Conservation (phyloP, 805 yeast species). For the Kluyveromyces siamensis region DNA sequence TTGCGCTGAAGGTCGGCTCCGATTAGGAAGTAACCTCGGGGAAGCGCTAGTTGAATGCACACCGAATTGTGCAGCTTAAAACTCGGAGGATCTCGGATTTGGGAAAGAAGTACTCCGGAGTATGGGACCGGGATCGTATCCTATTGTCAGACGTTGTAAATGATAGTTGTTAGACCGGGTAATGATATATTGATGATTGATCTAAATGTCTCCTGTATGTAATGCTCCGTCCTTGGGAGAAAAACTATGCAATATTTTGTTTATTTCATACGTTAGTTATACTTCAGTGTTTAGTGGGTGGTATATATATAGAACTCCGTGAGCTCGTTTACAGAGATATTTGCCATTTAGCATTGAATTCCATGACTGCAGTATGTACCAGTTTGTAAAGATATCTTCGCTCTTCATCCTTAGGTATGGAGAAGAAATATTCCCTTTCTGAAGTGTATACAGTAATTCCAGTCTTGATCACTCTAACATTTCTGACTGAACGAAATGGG, state of each 20-base stretch:
- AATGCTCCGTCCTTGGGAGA: too few species aligned
- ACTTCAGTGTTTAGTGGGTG: too few species aligned
- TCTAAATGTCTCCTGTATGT: too few species aligned
- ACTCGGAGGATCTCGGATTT: neutral
- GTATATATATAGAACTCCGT: too few species aligned
- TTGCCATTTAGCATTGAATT: constrained; percentile 64
- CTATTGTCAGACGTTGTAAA: neutral
- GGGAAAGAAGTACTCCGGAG: neutral
- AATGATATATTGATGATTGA: too few species aligned
- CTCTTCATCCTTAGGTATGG: constrained; percentile 59
- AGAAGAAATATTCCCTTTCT: constrained; percentile 61
- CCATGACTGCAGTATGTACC: constrained; percentile 73
- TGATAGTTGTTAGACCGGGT: neutral
- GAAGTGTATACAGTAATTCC: constrained; percentile 1
- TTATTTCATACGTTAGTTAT: too few species aligned
- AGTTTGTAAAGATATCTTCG: constrained; percentile 58
- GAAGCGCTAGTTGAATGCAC: neutral
- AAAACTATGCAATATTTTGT: too few species aligned
- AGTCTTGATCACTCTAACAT: constrained; percentile 1
- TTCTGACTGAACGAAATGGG: neutral
- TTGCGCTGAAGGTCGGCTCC: neutral
- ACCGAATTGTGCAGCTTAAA: neutral
- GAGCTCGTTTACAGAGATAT: constrained; percentile 28
- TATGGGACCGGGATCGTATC: neutral
- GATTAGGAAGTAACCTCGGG: neutral